phyloP scores from a whole-genome alignment of 176 grass and related monocot species.

The Ensete ventricosum region DNA sequence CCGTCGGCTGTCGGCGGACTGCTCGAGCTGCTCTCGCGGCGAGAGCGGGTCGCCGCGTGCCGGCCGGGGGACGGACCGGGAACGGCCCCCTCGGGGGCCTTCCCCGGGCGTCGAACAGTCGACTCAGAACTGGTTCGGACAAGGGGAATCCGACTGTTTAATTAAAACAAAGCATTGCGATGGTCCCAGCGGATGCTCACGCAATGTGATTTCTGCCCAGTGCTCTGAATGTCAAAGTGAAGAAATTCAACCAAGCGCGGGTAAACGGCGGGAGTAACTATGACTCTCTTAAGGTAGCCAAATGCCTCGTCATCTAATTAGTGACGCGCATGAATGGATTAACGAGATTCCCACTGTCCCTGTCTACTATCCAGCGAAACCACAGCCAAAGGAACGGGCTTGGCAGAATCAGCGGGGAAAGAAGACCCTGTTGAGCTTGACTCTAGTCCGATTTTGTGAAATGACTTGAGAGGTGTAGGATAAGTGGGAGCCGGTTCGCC shows the following conservation, averaged over 20 bases:
- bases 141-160: constrained; percentile 49
- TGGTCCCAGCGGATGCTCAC: constrained; percentile 53
- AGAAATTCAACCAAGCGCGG: constrained; percentile 63
- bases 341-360: neutral
- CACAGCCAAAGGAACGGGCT: too few species aligned
- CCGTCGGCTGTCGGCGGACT: too few species aligned
- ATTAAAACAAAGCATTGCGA: constrained; percentile 77
- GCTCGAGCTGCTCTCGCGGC: too few species aligned
- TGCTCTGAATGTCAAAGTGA: constrained; percentile 80
- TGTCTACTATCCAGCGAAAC: too few species aligned
- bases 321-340: constrained; percentile 29
- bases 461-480: too few species aligned
- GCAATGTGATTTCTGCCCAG: constrained; percentile 58
- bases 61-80: too few species aligned
- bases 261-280: constrained; percentile 70
- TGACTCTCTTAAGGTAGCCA: constrained; percentile 85
- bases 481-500: too few species aligned
- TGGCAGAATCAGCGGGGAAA: too few species aligned
- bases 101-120: neutral
- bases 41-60: too few species aligned
- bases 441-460: too few species aligned
- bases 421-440: too few species aligned
- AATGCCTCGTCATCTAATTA: constrained; percentile 40
- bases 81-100: too few species aligned
- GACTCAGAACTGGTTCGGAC: constrained; percentile 35